phyloP scores from a whole-genome alignment of 164 flowering plant species.

The Saururus chinensis region DNA sequence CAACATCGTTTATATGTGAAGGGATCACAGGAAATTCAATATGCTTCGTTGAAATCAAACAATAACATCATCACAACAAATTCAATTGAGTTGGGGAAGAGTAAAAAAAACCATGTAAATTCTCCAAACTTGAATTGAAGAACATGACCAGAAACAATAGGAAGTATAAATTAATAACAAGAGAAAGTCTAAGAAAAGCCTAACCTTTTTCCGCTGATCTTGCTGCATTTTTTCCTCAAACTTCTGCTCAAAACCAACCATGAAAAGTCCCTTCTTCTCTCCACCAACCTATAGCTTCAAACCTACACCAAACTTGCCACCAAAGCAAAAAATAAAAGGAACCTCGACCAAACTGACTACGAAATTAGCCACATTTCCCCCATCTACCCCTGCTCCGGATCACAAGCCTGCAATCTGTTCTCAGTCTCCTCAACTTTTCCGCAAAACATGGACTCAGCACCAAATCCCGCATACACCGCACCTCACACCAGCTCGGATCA shows the following conservation, averaged over 20 bases:
- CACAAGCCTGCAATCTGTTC: constrained; percentile 50
- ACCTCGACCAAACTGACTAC: background rate
- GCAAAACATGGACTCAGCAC: constrained; percentile 22
- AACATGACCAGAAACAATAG: background rate
- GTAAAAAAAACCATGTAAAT: too few relatives aligned
- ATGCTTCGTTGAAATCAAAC: too few relatives aligned
- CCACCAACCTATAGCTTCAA: background rate
- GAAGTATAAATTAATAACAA: too few relatives aligned
- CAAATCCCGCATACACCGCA: constrained; percentile 47
- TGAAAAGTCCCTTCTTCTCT: background rate
- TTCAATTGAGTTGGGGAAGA: background rate
- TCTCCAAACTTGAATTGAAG: background rate
- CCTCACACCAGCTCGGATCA: constrained; percentile 1
- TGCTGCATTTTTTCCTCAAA: constrained; percentile 43
- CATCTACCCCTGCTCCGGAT: constrained; percentile 72
- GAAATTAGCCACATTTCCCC: constrained; percentile 74
- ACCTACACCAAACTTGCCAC: background rate
- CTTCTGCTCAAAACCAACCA: background rate
- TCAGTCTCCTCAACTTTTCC: constrained; percentile 26
- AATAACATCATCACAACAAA: too few relatives aligned
- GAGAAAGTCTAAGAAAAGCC: background rate
- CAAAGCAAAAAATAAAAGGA: constrained; percentile 2
- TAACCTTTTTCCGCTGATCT: constrained; percentile 72
- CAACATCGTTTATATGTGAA: too few relatives aligned
- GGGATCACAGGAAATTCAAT: too few relatives aligned